These are phyloP conservation scores for Candida smagusa DNA, from an alignment of 1,139 yeast genomes.

Conservation along the genomic window DNA sequence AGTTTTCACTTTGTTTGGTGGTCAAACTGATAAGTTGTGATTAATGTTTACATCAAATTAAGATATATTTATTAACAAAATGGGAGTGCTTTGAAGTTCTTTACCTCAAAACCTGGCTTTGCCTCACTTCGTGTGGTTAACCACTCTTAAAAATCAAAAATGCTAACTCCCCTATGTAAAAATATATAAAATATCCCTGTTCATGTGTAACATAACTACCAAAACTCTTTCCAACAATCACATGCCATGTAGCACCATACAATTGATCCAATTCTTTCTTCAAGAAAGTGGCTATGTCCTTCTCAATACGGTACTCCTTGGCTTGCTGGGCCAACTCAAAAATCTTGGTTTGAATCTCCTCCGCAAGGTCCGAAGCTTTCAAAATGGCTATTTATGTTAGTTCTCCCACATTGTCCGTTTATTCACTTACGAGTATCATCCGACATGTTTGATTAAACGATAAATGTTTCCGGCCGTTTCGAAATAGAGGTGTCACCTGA, in stretches of 20 bases:
- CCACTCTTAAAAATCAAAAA: conserved; percentile 79
- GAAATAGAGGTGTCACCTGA: too few species aligned
- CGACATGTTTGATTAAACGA: too few species aligned
- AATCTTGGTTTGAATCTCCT: conserved; percentile 57
- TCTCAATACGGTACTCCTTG: conserved; percentile 45
- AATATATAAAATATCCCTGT: conserved; percentile 78
- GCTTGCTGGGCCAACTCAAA: conserved; percentile 59
- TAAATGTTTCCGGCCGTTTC: too few species aligned
- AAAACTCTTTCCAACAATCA: conserved; percentile 87
- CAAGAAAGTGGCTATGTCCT: conserved; percentile 77
- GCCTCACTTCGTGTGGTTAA: conserved; percentile 12
- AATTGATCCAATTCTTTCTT: conserved; percentile 64
- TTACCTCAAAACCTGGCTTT: too few species aligned
- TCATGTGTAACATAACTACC: conserved; percentile 94
- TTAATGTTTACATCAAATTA: too few species aligned
- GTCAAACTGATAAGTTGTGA: conserved; percentile 57
- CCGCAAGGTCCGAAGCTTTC: conserved; percentile 49
- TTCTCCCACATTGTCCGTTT: neutral
- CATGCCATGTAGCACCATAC: conserved; percentile 92
- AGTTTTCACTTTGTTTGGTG: conserved; percentile 80
- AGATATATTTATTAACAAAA: too few species aligned
- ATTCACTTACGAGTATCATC: neutral
- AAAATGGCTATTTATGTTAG: conserved; percentile 31
- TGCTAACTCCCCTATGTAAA: conserved; percentile 79
- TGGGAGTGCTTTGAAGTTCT: too few species aligned